Evolutionary conservation across 768 basidiomycete species (phyloP), one percentile per base, ranked within the genome.

Genomic region (Mycena sanguinolenta): DNA sequence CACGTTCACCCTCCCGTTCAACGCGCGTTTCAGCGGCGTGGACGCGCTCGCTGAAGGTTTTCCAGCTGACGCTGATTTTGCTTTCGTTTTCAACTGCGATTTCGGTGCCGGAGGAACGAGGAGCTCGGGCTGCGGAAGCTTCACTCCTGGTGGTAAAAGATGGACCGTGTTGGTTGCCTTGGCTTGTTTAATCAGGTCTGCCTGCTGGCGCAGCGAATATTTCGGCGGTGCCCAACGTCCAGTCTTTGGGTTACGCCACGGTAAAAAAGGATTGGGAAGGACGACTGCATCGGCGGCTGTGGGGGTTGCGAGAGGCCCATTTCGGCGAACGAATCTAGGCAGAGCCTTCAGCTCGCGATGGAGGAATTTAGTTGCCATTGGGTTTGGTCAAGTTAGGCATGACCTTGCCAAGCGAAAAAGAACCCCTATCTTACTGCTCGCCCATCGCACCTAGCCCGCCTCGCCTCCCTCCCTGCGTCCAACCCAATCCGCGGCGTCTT

Each of bases 131-230:
- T 76, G 39, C 42, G 72, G 79, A 50, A 85, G 78, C 83, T 95
- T 95, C 1, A 88, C 89, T 2, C 94, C 87, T 1, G 90, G 87
- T 0, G 94, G 94, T 6, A 96, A 84, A 9, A 93, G 79, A 44
- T 90, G 84, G 52, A 91, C 77, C 46, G 84, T 83, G 38, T 85
- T 86, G 25, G 82, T 81, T 27, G 80, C 80, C 68, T 87, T 87
- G 4, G 95, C 95, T 59, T 85, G 85, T 82, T 94, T 95, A 57
- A 95, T 82, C 39, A 96, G 84, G 49, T 93, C 92, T 14, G 92
- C 92, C 78, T 96, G 94, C 38, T 89, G 88, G 23, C 95, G 88
- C 28, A 92, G 80, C 6, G 94, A 95, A 74, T 92, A 91, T 69
- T 87, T 88, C 14, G 94, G 85, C 0, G 90, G 88, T 30, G 84